Conservation (phyloP, 768 basidiomycete species). For the Russula lepida region DNA sequence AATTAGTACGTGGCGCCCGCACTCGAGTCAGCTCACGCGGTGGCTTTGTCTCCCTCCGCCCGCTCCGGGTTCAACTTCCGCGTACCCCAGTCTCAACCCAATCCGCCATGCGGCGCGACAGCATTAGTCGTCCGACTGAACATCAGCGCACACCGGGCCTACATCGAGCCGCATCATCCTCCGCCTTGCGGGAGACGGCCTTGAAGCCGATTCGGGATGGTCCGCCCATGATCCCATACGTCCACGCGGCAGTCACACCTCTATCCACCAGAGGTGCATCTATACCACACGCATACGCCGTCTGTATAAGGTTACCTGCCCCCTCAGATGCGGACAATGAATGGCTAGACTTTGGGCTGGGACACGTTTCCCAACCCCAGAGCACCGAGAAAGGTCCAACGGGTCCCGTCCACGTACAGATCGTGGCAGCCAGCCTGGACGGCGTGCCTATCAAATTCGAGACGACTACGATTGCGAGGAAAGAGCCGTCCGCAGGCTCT, state of each 20-base stretch:
- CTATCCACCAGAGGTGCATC: slow-evolving; percentile 27
- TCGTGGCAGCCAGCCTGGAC: slow-evolving; percentile 53
- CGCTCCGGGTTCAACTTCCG: slow-evolving; percentile 26
- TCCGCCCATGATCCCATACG: slow-evolving; percentile 53
- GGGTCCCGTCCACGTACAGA: slow-evolving; percentile 39
- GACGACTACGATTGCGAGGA: slow-evolving; percentile 36
- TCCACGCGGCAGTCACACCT: slow-evolving; percentile 45
- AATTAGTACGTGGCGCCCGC: slow-evolving; percentile 49
- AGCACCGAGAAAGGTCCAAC: slow-evolving; percentile 20
- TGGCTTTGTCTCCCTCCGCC: slow-evolving; percentile 47
- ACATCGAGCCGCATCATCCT: slow-evolving; percentile 21
- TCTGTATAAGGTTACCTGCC: slow-evolving; percentile 46
- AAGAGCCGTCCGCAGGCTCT: slow-evolving; percentile 26
- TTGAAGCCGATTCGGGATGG: slow-evolving; percentile 41
- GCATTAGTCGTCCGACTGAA: slow-evolving; percentile 19
- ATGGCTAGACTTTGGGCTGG: slow-evolving; percentile 71
- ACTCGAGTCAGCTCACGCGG: slow-evolving; percentile 57
- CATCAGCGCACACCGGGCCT: slow-evolving; percentile 23
- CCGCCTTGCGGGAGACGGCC: slow-evolving; percentile 26
- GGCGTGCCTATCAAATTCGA: slow-evolving; percentile 58
- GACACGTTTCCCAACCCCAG: slow-evolving; percentile 30
- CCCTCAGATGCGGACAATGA: slow-evolving; percentile 55
- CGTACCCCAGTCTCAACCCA: slow-evolving; percentile 17
- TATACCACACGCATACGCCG: slow-evolving; percentile 46
- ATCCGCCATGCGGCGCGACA: slow-evolving; percentile 17